Percentiles rank a stretch among this genome's conserved stretches.
Evolutionary conservation across 2,329 filamentous ascomycete species (phyloP).

Genomic region (Aspergillus tamarii): DNA sequence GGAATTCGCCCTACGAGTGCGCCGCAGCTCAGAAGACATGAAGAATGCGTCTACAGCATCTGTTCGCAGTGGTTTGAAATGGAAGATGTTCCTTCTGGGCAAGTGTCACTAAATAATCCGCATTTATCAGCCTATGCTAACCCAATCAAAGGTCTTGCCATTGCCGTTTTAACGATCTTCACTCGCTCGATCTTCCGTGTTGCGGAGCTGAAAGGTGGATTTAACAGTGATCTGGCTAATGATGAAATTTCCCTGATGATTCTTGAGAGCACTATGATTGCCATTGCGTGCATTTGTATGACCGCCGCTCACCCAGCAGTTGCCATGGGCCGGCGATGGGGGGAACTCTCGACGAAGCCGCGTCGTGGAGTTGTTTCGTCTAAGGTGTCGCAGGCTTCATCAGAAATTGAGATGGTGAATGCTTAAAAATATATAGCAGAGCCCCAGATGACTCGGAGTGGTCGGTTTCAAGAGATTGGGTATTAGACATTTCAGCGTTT

Average conservation of each 20-base stretch:
- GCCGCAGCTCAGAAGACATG: conserved; percentile 7
- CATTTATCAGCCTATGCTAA: background rate
- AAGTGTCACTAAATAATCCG: background rate
- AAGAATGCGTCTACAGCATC: background rate
- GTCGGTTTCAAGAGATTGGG: background rate
- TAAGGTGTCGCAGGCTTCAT: background rate
- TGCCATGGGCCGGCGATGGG: background rate
- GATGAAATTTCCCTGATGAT: conserved; percentile 55
- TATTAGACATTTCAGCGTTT: background rate
- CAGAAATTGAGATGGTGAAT: background rate
- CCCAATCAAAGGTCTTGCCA: conserved; percentile 43
- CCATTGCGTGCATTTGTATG: conserved; percentile 38
- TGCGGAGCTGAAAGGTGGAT: conserved; percentile 53
- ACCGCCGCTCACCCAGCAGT: conserved; percentile 5
- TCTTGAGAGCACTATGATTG: conserved; percentile 57
- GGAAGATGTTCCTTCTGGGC: conserved; percentile 30
- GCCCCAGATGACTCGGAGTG: background rate
- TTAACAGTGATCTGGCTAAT: conserved; percentile 51
- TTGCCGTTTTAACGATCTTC: conserved; percentile 37
- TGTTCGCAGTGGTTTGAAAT: conserved; percentile 1
- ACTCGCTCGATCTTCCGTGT: conserved; percentile 55
- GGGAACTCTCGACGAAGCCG: background rate
- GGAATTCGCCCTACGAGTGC: conserved; percentile 54
- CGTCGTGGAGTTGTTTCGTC: background rate
- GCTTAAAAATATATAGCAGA: background rate